These are phyloP conservation scores for Lepidium campestre DNA, from an alignment of 441 rosid species.

Conservation along the genomic window DNA sequence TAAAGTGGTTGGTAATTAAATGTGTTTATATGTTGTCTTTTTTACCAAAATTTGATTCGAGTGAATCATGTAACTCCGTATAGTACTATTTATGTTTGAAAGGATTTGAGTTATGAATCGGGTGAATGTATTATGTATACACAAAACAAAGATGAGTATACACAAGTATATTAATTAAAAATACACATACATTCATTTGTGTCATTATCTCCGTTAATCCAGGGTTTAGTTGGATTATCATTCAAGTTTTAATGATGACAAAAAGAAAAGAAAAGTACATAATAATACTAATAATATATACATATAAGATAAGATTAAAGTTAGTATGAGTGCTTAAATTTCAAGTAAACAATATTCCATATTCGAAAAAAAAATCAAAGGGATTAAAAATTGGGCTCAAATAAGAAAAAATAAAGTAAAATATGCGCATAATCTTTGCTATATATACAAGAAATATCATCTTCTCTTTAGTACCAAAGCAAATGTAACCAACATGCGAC, in stretches of 20 bases:
- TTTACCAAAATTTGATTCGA: too few relatives aligned
- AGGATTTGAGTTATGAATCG: too few relatives aligned
- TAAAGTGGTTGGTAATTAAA: too few relatives aligned
- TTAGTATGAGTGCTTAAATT: slow-evolving; percentile 12
- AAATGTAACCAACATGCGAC: slow-evolving; percentile 15
- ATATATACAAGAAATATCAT: slow-evolving; percentile 21
- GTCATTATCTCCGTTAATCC: slow-evolving; percentile 12
- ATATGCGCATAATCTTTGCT: slow-evolving; percentile 11
- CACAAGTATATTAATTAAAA: not conserved
- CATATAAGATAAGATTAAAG: slow-evolving; percentile 1
- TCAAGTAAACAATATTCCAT: slow-evolving; percentile 17
- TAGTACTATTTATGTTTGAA: too few relatives aligned
- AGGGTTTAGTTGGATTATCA: not conserved
- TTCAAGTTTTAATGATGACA: slow-evolving; percentile 3
- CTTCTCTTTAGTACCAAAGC: not conserved
- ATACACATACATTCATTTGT: not conserved
- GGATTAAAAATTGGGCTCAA: not conserved
- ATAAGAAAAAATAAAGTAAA: not conserved
- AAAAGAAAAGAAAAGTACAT: not conserved
- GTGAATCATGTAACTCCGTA: too few relatives aligned
- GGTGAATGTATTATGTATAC: too few relatives aligned
- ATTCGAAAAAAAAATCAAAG: not conserved
- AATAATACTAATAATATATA: not conserved
- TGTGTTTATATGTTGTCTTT: too few relatives aligned
- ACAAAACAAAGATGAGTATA: too few relatives aligned